Conservation (phyloP, 805 yeast genomes). For the Hanseniaspora meyeri region DNA sequence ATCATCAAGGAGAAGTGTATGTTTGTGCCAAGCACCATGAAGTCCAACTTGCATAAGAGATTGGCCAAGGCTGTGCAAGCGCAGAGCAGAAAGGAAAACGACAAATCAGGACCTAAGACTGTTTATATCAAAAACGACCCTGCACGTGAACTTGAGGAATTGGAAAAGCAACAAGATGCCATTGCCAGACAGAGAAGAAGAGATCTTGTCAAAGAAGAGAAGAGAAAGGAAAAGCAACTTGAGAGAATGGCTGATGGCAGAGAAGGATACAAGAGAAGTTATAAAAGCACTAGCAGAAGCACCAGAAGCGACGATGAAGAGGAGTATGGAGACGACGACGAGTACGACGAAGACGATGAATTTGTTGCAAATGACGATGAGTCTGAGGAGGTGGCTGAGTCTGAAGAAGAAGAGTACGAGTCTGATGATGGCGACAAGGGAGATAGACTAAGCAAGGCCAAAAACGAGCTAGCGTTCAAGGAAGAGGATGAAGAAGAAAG, state of each 20-base stretch:
- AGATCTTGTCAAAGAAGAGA: slow-evolving; percentile 38
- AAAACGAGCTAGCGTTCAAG: slow-evolving; percentile 17
- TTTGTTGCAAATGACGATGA: slow-evolving; percentile 23
- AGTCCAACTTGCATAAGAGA: slow-evolving; percentile 67
- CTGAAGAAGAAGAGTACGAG: slow-evolving; percentile 40
- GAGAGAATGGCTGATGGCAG: slow-evolving; percentile 33
- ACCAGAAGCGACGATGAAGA: slow-evolving; percentile 23
- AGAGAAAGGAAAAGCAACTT: slow-evolving; percentile 46
- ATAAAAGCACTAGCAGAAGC: slow-evolving; percentile 1
- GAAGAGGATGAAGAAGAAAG: slow-evolving; percentile 21
- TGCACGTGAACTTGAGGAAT: slow-evolving; percentile 48
- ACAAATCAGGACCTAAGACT: slow-evolving; percentile 30
- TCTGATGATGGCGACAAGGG: slow-evolving; percentile 29
- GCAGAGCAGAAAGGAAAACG: slow-evolving; percentile 24
- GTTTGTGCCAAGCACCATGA: slow-evolving; percentile 83
- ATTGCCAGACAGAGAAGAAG: slow-evolving; percentile 56
- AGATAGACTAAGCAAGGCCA: slow-evolving; percentile 23
- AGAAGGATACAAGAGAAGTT: slow-evolving; percentile 18
- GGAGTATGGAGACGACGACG: slow-evolving; percentile 29
- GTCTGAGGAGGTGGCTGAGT: slow-evolving; percentile 32
- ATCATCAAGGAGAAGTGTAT: slow-evolving; percentile 52
- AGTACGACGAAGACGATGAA: slow-evolving; percentile 21
- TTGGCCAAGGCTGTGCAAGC: slow-evolving; percentile 55
- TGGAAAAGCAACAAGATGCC: slow-evolving; percentile 56
- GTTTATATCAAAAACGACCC: slow-evolving; percentile 47